Conservation (phyloP, 371 early-diverging fungal genomes). For the Vairimorpha necatrix region DNA sequence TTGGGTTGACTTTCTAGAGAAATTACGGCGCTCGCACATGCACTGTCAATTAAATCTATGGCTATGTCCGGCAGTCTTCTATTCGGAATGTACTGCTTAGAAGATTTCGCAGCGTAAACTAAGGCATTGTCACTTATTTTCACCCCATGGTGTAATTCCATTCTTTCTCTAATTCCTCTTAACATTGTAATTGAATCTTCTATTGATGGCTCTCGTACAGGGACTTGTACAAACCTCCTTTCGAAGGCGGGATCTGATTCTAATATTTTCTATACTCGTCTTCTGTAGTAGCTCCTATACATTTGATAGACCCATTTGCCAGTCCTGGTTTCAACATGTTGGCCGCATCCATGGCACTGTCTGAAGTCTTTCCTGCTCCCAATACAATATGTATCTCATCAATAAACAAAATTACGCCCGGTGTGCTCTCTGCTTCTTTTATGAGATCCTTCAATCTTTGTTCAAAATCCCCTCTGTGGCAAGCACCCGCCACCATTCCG, state of each 20-base stretch:
- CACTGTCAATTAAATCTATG: slow-evolving; percentile 79
- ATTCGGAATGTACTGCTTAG: slow-evolving; percentile 73
- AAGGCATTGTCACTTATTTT: slow-evolving; percentile 74
- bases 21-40: slow-evolving; percentile 73
- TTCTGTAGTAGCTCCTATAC: slow-evolving; percentile 79
- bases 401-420: slow-evolving; percentile 86
- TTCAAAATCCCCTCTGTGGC: slow-evolving; percentile 94
- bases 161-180: slow-evolving; percentile 73
- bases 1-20: slow-evolving; percentile 77
- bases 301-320: slow-evolving; percentile 72
- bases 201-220: slow-evolving; percentile 74
- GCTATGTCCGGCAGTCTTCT: slow-evolving; percentile 78
- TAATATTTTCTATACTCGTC: slow-evolving; percentile 76
- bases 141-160: slow-evolving; percentile 78
- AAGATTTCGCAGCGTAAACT: slow-evolving; percentile 72
- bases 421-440: slow-evolving; percentile 82
- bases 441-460: slow-evolving; percentile 90
- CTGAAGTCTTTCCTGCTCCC: slow-evolving; percentile 70
- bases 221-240: slow-evolving; percentile 74
- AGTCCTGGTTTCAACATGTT: slow-evolving; percentile 80
- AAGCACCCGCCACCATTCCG: slow-evolving; percentile 77
- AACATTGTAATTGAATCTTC: slow-evolving; percentile 77
- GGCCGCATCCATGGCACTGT: slow-evolving; percentile 80
- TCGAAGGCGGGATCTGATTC: slow-evolving; percentile 79
- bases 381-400: slow-evolving; percentile 93